Evolutionary conservation across 305 asterid species (phyloP), one percentile per base, ranked within the genome.

Genomic region (Caryopteris hybrid): DNA sequence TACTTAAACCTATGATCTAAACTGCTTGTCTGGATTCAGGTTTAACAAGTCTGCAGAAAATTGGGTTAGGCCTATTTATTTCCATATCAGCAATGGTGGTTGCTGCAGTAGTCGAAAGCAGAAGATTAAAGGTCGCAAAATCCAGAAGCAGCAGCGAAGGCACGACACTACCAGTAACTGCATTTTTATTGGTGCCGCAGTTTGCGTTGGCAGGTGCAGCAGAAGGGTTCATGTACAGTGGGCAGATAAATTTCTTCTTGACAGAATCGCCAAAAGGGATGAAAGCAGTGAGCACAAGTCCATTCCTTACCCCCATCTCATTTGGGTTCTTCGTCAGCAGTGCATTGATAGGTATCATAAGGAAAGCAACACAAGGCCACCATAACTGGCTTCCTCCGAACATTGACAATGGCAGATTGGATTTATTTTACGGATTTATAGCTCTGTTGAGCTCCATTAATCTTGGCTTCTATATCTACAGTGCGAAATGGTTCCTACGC

Each of bases 271-370:
- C 91, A 0, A 85, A 87, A 70, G 84, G 89, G 69, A 87, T 87
- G 95, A 87, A 85, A 76, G 78, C 91, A 0, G 71, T 87, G 71
- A 87, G 95, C 81, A 87, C 95, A 0, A 88, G 95, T 31, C 85
- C 83, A 7, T 87, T 87, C 77, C 80, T 87, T 55, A 85, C 95
- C 0, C 85, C 95, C 6, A 75, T 85, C 10, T 72, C 95, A 0
- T 80, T 85, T 0, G 89, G 91, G 3, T 87, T 81, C 72, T 85
- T 87, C 39, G 42, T 83, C 10, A 85, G 89, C 51, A 85, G 86
- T 50, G 77, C 78, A 12, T 51, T 85, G 45, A 85, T 81, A 10
- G 75, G 76, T 0, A 60, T 83, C 5, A 58, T 81, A 29, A 79
- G 76, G 63, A 74, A 66, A 64, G 85, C 61, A 29, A 81, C 83